Base-by-base conservation (phyloP, 371 early-diverging fungal species). In the Lichtheimia corymbifera region DNA sequence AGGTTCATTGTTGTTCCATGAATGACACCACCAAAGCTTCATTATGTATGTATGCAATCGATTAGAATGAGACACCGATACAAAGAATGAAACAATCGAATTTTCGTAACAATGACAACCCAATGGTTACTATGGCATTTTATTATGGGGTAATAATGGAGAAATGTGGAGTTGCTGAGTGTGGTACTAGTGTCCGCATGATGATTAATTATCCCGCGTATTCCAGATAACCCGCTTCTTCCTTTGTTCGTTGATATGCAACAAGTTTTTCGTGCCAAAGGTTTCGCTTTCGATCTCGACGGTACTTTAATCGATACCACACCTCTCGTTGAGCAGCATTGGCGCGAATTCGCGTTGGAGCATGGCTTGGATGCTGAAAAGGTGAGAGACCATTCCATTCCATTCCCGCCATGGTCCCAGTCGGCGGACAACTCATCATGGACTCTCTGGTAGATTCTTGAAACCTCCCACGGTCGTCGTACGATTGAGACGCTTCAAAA, bases 251-350 rank as follows among this genome's bases (percentile, higher is more conserved):
- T 35, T 35, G 35, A 35, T 35, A 35, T 35, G 35, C 47, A 47
- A 18, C 47, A 53, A 11, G 25, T 59, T n/a, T 28, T 73, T 22
- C 17, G 35, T 24, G 58, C 65, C 18, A 70, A 62, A 27, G 79
- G 62, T 0, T 71, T 79, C 55, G 45, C 77, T 7, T 81, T 78
- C 63, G 82, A 81, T 53, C 63, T 81, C 18, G 82, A 81, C 64
- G 78, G 79, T 15, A 81, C 82, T 12, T 43, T 81, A 11, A 76
- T 81, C 55, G 82, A 81, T 61, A 78, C 82, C 1, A 81, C 82
- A 0, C 75, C 78, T 12, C 53, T 68, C 5, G 79, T 81, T 4
- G 59, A 72, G n/a, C 58, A 66, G n/a, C 71, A 70, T 40, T 81
- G 82, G 82, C 66, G 68, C 11, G 43, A 58, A 17, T 63, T 76